These are phyloP conservation scores for Cucumis hystrix DNA, from an alignment of 306 rosid genomes.

Conservation along the genomic window DNA sequence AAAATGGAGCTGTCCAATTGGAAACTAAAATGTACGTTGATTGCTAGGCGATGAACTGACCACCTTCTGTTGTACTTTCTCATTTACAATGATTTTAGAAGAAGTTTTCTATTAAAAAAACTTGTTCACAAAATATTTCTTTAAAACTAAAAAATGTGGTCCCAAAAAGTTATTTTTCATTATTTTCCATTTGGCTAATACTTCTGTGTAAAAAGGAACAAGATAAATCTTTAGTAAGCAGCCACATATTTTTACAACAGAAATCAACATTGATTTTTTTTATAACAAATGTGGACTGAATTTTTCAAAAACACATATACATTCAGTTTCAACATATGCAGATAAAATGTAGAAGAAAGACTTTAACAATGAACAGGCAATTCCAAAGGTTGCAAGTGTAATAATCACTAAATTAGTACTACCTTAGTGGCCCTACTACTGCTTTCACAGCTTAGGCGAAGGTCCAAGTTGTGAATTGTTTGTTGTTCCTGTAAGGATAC, in stretches of 20 bases:
- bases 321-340: neutral
- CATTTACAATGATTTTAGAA: neutral
- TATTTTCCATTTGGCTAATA: neutral
- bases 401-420: neutral
- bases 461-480: conserved; percentile 1
- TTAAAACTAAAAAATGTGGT: neutral
- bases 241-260: neutral
- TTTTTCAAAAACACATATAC: neutral
- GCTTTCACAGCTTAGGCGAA: neutral
- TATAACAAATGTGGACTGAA: neutral
- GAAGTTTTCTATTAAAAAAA: neutral
- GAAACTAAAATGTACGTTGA: neutral
- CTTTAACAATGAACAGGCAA: neutral
- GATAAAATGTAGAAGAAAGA: neutral
- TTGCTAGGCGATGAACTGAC: neutral
- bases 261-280: neutral
- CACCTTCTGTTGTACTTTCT: neutral
- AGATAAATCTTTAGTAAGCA: neutral
- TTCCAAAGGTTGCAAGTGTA: neutral
- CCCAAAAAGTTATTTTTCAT: neutral
- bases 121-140: neutral
- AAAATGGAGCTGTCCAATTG: too few species aligned
- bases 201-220: neutral
- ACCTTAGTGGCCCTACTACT: conserved; percentile 3
- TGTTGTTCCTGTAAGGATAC: neutral